Percentiles rank a stretch among this genome's conserved stretches.
Evolutionary conservation across 140 eudicot genomes (phyloP).

Genomic region (Erigeron philadelphicus): DNA sequence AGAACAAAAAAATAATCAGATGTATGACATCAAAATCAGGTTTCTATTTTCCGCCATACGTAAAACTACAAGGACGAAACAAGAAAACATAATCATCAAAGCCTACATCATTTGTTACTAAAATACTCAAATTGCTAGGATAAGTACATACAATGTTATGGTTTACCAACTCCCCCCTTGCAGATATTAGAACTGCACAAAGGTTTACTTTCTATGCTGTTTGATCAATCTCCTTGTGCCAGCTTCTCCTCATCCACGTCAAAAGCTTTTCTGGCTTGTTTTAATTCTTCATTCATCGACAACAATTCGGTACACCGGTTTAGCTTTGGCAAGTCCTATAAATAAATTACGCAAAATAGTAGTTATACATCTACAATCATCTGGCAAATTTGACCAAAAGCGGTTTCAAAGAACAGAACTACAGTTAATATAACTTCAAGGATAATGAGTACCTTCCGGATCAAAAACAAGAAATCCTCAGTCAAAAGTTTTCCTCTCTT

Average conservation of each 20-base stretch:
- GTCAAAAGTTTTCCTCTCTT: slow-evolving; percentile 90
- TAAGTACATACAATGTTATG: not conserved
- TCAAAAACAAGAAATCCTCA: slow-evolving; percentile 79
- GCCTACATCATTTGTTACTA: not conserved
- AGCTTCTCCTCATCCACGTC: slow-evolving; percentile 58
- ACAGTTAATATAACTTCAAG: not conserved
- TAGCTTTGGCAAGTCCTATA: slow-evolving; percentile 72
- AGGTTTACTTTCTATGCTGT: not conserved
- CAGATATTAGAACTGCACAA: not conserved
- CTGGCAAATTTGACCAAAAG: slow-evolving; percentile 7
- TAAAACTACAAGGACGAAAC: not conserved
- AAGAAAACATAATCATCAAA: not conserved
- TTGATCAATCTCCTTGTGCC: slow-evolving; percentile 51
- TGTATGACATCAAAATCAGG: not conserved
- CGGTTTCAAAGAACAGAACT: not conserved
- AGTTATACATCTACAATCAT: not conserved
- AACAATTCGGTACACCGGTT: slow-evolving; percentile 72
- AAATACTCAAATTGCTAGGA: not conserved
- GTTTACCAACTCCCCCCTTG: not conserved
- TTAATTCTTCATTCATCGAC: slow-evolving; percentile 85
- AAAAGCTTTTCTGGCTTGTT: slow-evolving; percentile 93
- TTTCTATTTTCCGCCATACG: not conserved
- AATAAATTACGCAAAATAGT: not conserved
- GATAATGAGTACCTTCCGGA: slow-evolving; percentile 58
- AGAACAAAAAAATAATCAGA: no score